Base-by-base conservation (phyloP, 441 rosid genomes). In the Metrosideros polymorpha region DNA sequence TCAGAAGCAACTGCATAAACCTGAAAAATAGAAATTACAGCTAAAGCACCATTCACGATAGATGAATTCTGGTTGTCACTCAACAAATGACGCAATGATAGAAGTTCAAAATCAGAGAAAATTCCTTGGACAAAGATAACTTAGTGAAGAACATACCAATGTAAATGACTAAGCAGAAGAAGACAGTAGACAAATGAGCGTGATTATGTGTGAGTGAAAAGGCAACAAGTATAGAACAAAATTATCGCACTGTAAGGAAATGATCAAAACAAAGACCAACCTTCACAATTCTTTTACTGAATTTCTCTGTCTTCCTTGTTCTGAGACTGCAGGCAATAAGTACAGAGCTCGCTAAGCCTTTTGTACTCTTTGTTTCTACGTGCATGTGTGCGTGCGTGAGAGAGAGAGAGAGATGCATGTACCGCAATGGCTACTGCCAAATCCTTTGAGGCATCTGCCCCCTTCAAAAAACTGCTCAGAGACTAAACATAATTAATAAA, bases 1-100 rank as follows among this genome's bases (percentile, higher is more conserved):
- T 98, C 99, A 86, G 99, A 98, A 89, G 99, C 99, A 87, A 98
- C 94, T 13, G 95, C 99, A 89, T 96, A 96, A 89, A 95, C 99
- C 99, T 97, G 88, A 87, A 84, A 86, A 71, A 71, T 22, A 71
- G 9, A 39, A 22, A 35, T 71, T 39, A 71, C n/a, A 39, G 8
- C 79, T 35, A 39, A 66, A 71, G 47, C 79, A 39, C 27, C 79
- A 35, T 71, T 71, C 5, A 39, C 2, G 15, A 12, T 24, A 71
- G 47, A 39, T 22, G n/a, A 19, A 39, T 71, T 39, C 17, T 35
- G 17, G 79, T 39, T 12, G 39, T 4, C 17, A 0, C 47, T 9
- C 5, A 10, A 71, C 17, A 71, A 39, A 35, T 10, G 22, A 39
- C n/a, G 47, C 47, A 71, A 35, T 22, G 27, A 1, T 39, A 39